Evolutionary conservation across 192 early-diverging fungal genomes (phyloP), one percentile per base, ranked within the genome.

Genomic region (Cetraspora pellucida): DNA sequence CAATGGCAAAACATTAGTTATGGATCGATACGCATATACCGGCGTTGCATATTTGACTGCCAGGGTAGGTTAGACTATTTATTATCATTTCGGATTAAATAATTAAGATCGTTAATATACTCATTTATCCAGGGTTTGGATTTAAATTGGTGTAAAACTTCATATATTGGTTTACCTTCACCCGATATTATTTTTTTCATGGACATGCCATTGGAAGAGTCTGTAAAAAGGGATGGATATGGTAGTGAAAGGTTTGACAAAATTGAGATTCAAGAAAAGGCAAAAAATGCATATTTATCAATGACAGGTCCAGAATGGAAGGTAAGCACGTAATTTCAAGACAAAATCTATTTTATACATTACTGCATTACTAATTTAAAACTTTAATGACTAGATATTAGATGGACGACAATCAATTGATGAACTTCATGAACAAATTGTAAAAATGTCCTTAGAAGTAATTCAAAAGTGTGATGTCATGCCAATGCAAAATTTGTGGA

Each of bases 11-110:
- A 92, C 93, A 7, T 79, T 97, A 16, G 83, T 99, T 5, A 91
- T 96, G 3, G 98, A 98, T 82, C 87, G 98, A 58, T 99, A 99
- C 81, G 94, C 95, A 0, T 98, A 95, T 77, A 97, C 96, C 0
- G 98, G 98, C 10, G 93, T 96, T 11, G 95, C 94, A 2, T 99
- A 94, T 78, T 93, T 94, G 1, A 89, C 91, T 17, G 95, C 96
- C 59, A 98, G 97, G 83, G 91, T 89, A 81, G 66, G 54, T 68
- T 59, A 28, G 16, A 72, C 49, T n/a, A 54, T 54, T 54, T 54
- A 54, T 54, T 71, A 5, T 21, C 28, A 46, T 21, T n/a, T 5
- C n/a, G 5, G 43, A 43, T 14, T 52, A 19, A 30, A 65, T 43
- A 2, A 37, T 37, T 37, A 37, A 37, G n/a, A n/a, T n/a, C n/a